These are phyloP conservation scores for Chlamydomonas incerta DNA, from an alignment of 139 green algal species.

Conservation along the genomic window DNA sequence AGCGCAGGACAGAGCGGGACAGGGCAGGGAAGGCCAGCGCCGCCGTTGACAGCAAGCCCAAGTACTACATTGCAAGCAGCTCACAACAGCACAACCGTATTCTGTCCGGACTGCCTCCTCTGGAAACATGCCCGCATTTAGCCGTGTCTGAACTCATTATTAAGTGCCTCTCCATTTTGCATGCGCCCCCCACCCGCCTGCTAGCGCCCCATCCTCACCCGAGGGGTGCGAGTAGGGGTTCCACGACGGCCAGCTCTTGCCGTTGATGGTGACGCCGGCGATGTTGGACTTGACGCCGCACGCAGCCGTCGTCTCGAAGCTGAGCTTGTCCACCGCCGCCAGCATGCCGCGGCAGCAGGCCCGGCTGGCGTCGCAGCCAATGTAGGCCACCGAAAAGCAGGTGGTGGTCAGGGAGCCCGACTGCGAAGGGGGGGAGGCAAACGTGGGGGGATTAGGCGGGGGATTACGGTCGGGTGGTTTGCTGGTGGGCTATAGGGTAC, in stretches of 20 bases:
- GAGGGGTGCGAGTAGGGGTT: neutral
- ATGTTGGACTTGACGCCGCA: constrained; percentile 9
- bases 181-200: too few relatives aligned
- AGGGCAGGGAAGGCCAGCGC: neutral
- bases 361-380: constrained; percentile 4
- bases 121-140: too few relatives aligned
- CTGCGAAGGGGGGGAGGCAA: too few relatives aligned
- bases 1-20: neutral
- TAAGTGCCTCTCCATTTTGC: too few relatives aligned
- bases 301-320: neutral
- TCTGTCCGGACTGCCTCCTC: too few relatives aligned
- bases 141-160: too few relatives aligned
- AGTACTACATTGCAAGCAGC: too few relatives aligned
- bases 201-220: constrained; percentile 2
- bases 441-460: too few relatives aligned
- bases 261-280: neutral
- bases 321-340: neutral
- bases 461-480: too few relatives aligned
- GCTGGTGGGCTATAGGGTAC: neutral
- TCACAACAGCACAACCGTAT: too few relatives aligned
- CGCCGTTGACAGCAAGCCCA: neutral
- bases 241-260: neutral
- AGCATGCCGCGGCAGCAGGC: constrained; percentile 7
- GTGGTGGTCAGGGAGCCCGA: neutral
- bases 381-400: constrained; percentile 19